Evolutionary conservation across 441 rosid genomes (phyloP), one percentile per base, ranked within the genome.

Genomic region (Adansonia rubrostipa): DNA sequence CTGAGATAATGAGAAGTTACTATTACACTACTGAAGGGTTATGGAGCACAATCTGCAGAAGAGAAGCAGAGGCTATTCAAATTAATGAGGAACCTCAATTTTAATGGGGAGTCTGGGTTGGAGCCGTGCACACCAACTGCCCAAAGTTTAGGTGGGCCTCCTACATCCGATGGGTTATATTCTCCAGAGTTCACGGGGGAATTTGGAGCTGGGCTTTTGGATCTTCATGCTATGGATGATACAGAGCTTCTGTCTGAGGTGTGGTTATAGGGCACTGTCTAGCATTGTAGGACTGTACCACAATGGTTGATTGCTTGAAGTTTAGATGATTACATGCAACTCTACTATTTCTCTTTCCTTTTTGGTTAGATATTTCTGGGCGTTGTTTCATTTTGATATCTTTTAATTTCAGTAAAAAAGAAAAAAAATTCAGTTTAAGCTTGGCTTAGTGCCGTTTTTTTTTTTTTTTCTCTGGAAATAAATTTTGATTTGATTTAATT

Each of bases 171-270:
- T 86, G 92, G 93, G 42, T 87, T 95, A 80, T 93, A 89, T 87
- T 90, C 99, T 77, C 89, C 95, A 0, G 99, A 97, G 62, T 90
- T 97, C 73, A 90, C 95, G 85, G 98, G 99, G 73, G 99, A 95
- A 82, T 92, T 94, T 90, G 99, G 99, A 78, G 98, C 98, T 82
- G 99, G 98, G 72, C 96, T 97, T 77, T 79, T 97, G 85, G 99
- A 97, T 87, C 99, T 97, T 82, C 98, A 93, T 81, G 94, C 98
- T 47, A 91, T 97, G 97, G 99, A 97, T 82, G 99, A 97, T 73
- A 97, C 97, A 2, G 99, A 93, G 87, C 96, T 97, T 86, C 88
- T 97, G 53, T 92, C 97, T 17, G 99, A 97, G 97, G 99, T 97
- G 86, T 73, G 79, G 20, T 74, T 75, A 56, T 50, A 48, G 40